Conservation (phyloP, 2,329 filamentous ascomycete species). For the Penicillium sp. region DNA sequence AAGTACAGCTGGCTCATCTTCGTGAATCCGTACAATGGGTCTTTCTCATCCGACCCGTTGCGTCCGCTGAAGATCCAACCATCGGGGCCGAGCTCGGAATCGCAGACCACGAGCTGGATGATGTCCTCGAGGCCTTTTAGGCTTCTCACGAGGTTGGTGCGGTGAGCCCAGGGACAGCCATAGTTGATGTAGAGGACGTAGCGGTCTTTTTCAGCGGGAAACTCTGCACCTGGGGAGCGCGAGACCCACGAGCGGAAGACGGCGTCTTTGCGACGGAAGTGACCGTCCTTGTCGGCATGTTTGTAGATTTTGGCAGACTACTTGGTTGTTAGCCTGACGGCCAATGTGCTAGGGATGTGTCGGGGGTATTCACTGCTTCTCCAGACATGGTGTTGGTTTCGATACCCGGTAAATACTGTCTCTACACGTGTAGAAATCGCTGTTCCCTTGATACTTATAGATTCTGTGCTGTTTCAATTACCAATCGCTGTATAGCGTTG, state of each 20-base stretch:
- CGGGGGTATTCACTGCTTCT: neutral
- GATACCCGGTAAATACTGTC: neutral
- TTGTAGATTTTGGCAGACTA: slow-evolving; percentile 34
- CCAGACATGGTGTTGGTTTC: neutral
- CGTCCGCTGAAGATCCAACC: slow-evolving; percentile 78
- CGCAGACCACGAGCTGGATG: slow-evolving; percentile 53
- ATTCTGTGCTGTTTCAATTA: neutral
- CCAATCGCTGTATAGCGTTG: neutral
- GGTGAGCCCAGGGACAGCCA: slow-evolving; percentile 68
- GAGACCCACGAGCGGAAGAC: slow-evolving; percentile 63
- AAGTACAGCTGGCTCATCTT: slow-evolving; percentile 77
- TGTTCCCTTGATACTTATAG: neutral
- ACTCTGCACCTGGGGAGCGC: slow-evolving; percentile 55
- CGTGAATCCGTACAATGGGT: slow-evolving; percentile 73
- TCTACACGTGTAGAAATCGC: neutral
- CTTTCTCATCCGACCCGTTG: slow-evolving; percentile 62
- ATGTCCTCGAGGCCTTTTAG: slow-evolving; percentile 58
- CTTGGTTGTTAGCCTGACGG: neutral
- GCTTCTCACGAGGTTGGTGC: slow-evolving; percentile 52
- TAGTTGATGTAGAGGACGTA: slow-evolving; percentile 67
- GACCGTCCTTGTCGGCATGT: slow-evolving; percentile 52
- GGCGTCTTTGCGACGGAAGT: slow-evolving; percentile 59
- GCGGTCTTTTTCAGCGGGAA: slow-evolving; percentile 63
- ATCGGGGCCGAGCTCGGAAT: slow-evolving; percentile 44
- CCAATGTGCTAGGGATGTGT: neutral